Percentiles rank a stretch among this genome's conserved stretches.
Evolutionary conservation across 495 filamentous ascomycete genomes (phyloP).

Genomic region (Penicillium taxi): DNA sequence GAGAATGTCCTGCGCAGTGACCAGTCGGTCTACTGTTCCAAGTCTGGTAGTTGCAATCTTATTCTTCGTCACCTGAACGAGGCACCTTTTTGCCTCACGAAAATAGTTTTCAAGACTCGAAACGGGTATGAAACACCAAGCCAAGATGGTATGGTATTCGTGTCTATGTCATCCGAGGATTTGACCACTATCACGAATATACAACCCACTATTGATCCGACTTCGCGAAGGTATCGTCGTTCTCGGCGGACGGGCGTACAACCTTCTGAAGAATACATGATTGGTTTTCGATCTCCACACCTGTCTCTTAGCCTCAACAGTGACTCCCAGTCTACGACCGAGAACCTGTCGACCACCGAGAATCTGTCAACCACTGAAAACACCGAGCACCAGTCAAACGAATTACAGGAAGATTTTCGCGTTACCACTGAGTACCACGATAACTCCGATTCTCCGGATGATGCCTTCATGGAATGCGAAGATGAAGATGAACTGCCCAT

Average conservation of each 20-base stretch:
- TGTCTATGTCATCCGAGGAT: conserved; percentile 75
- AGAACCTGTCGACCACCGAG: no score
- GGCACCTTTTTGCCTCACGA: conserved; percentile 70
- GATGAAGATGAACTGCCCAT: conserved; percentile 18
- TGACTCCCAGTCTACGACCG: no score
- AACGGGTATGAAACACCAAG: conserved; percentile 76
- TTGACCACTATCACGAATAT: conserved; percentile 66
- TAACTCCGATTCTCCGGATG: conserved; percentile 35
- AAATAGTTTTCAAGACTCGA: conserved; percentile 77
- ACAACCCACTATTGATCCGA: conserved; percentile 57
- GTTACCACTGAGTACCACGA: conserved; percentile 46
- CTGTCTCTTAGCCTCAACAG: conserved; percentile 27
- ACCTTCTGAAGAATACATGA: conserved; percentile 39
- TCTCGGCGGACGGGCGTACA: conserved; percentile 23
- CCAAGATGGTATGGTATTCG: conserved; percentile 88
- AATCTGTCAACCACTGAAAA: conserved; percentile 19
- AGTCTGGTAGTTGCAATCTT: conserved; percentile 74
- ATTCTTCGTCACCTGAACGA: conserved; percentile 71
- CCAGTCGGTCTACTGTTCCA: conserved; percentile 79
- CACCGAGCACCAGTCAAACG: conserved; percentile 9
- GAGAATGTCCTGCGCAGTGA: conserved; percentile 82
- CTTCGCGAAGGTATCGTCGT: conserved; percentile 22
- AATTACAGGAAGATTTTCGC: conserved; percentile 33
- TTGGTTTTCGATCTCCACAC: conserved; percentile 28
- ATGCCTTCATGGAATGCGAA: conserved; percentile 18